These are phyloP conservation scores for Volvox carteri DNA, from an alignment of 163 green algal genomes.

Conservation along the genomic window DNA sequence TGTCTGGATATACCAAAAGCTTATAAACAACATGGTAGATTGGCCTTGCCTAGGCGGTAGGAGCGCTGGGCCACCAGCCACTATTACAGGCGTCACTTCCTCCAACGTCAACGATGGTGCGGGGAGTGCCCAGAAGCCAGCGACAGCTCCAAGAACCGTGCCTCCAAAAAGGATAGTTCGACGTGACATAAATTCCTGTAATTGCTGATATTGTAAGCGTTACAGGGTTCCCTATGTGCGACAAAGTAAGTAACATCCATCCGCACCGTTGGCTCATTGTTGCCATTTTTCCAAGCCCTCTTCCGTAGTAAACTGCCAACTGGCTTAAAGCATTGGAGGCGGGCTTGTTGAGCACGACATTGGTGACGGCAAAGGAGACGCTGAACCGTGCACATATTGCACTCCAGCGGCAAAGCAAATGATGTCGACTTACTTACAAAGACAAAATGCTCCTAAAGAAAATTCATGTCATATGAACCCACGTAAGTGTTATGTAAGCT, in stretches of 20 bases:
- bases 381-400: too few species aligned
- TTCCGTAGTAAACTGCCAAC: not conserved
- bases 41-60: slow-evolving; percentile 27
- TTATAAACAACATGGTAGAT: too few species aligned
- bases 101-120: not conserved
- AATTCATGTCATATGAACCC: too few species aligned
- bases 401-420: too few species aligned
- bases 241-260: not conserved
- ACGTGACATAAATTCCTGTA: not conserved
- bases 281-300: not conserved
- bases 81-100: slow-evolving; percentile 21
- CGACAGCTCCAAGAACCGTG: not conserved
- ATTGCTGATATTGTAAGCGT: not conserved
- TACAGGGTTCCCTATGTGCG: not conserved
- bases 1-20: too few species aligned
- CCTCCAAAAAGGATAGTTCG: not conserved
- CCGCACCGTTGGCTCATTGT: not conserved
- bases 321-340: not conserved
- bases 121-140: not conserved
- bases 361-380: not conserved
- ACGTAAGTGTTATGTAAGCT: too few species aligned
- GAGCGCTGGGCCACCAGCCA: not conserved
- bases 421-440: too few species aligned
- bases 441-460: too few species aligned
- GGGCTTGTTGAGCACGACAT: not conserved